These are phyloP conservation scores for Aureobasidium zeae DNA, from an alignment of 2,329 filamentous ascomycete species.

Conservation along the genomic window DNA sequence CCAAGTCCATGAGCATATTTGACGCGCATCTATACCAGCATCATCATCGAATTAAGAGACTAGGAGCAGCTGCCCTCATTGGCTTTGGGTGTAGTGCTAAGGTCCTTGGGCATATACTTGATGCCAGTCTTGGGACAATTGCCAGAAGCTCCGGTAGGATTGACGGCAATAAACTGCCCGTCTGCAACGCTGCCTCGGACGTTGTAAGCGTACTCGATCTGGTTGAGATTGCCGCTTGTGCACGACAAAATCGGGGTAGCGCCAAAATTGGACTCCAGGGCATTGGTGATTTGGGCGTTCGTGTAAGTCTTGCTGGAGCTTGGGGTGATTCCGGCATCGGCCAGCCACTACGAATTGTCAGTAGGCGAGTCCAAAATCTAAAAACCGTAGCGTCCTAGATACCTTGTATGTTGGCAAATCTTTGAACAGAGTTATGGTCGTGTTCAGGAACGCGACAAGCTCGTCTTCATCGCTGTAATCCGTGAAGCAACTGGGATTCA, in stretches of 20 bases:
- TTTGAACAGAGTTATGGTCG: constrained; percentile 20
- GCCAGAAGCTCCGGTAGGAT: constrained; percentile 48
- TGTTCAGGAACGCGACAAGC: constrained; percentile 22
- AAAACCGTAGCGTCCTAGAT: too few species aligned
- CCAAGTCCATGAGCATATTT: too few species aligned
- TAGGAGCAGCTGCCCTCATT: constrained; percentile 13
- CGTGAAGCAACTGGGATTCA: constrained; percentile 22
- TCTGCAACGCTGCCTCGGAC: constrained; percentile 47
- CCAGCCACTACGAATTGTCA: constrained; percentile 30
- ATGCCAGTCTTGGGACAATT: constrained; percentile 49
- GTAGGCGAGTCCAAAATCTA: too few species aligned
- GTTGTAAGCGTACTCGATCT: constrained; percentile 54
- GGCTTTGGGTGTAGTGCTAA: constrained; percentile 7
- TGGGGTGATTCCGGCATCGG: constrained; percentile 49
- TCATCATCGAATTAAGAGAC: too few species aligned
- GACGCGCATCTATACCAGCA: too few species aligned
- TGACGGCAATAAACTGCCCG: constrained; percentile 48
- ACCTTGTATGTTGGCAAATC: constrained; percentile 20
- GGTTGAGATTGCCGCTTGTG: constrained; percentile 36
- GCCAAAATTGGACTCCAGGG: constrained; percentile 41
- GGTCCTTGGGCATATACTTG: constrained; percentile 50
- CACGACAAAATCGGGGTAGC: constrained; percentile 53
- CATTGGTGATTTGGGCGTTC: constrained; percentile 46
- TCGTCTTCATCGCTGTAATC: constrained; percentile 20
- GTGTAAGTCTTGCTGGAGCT: constrained; percentile 48